Conservation (phyloP, 2,329 filamentous ascomycete species). For the Alternaria sp. region DNA sequence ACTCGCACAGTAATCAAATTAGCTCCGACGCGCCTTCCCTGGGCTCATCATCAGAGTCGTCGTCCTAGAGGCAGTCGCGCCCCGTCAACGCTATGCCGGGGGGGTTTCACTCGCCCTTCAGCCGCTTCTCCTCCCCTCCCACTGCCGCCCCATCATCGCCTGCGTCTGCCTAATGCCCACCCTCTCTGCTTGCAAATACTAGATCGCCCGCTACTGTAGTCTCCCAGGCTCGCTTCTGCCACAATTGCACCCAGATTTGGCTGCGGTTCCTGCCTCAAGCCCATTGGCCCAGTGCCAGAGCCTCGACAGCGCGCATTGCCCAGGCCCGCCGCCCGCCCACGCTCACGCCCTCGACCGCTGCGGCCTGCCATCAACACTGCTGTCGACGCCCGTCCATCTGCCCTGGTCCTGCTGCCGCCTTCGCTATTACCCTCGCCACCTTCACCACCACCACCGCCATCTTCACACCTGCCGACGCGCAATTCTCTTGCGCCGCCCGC, state of each 20-base stretch:
- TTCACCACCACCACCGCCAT: neutral
- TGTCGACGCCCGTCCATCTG: slow-evolving; percentile 33
- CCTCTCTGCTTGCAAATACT: neutral
- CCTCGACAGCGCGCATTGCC: slow-evolving; percentile 27
- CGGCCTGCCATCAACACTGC: slow-evolving; percentile 36
- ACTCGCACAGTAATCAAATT: slow-evolving; percentile 31
- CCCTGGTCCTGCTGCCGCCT: slow-evolving; percentile 22
- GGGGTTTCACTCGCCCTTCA: slow-evolving; percentile 7
- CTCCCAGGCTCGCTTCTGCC: neutral
- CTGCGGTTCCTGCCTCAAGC: slow-evolving; percentile 23
- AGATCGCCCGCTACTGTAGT: neutral
- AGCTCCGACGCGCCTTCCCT: slow-evolving; percentile 28
- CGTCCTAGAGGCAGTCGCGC: slow-evolving; percentile 6
- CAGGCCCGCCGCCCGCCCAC: slow-evolving; percentile 26
- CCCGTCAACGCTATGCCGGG: slow-evolving; percentile 8
- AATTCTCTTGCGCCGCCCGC: slow-evolving; percentile 1
- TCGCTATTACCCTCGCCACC: slow-evolving; percentile 9
- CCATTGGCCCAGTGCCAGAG: slow-evolving; percentile 22
- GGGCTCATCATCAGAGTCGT: slow-evolving; percentile 5
- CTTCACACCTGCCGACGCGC: neutral
- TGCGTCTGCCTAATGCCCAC: slow-evolving; percentile 12
- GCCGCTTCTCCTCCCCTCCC: slow-evolving; percentile 1
- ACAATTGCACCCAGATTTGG: neutral
- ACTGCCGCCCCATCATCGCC: slow-evolving; percentile 3
- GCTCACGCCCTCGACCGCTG: slow-evolving; percentile 34